Conservation (phyloP, 2,329 filamentous ascomycete species). For the Ophiosphaerella herpotricha region DNA sequence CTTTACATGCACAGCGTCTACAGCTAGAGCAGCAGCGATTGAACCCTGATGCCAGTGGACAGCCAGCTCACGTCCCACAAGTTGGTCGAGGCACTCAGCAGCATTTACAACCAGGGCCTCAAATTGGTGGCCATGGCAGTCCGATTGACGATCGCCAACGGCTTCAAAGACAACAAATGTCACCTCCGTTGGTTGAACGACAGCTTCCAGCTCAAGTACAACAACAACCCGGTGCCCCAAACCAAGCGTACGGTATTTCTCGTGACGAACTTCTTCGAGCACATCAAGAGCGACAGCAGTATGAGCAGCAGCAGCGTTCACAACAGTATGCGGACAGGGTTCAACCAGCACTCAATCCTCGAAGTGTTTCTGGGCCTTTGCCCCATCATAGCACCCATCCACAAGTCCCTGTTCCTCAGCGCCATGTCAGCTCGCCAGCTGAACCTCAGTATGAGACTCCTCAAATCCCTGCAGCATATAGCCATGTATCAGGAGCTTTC, state of each 20-base stretch:
- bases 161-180: background rate
- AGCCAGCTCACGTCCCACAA: background rate
- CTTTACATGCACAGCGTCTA: constrained; percentile 6
- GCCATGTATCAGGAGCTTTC: constrained; percentile 37
- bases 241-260: constrained; percentile 1
- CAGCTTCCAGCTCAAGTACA: constrained; percentile 11
- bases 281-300: constrained; percentile 18
- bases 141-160: constrained; percentile 2
- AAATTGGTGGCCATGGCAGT: background rate
- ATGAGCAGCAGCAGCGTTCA: constrained; percentile 9
- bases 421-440: constrained; percentile 23
- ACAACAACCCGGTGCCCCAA: constrained; percentile 1
- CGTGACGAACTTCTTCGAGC: constrained; percentile 7
- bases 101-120: background rate
- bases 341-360: constrained; percentile 13
- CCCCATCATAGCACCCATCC: constrained; percentile 12
- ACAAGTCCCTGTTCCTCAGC: constrained; percentile 19
- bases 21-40: constrained; percentile 5
- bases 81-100: background rate
- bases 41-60: constrained; percentile 6
- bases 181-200: constrained; percentile 2
- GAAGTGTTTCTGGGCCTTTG: constrained; percentile 27
- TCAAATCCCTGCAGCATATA: constrained; percentile 43
- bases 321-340: constrained; percentile 9
- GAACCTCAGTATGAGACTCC: constrained; percentile 44